Evolutionary conservation across 805 yeast genomes (phyloP), one percentile per base, ranked within the genome.

Genomic region (Kuraishia hungarica): DNA sequence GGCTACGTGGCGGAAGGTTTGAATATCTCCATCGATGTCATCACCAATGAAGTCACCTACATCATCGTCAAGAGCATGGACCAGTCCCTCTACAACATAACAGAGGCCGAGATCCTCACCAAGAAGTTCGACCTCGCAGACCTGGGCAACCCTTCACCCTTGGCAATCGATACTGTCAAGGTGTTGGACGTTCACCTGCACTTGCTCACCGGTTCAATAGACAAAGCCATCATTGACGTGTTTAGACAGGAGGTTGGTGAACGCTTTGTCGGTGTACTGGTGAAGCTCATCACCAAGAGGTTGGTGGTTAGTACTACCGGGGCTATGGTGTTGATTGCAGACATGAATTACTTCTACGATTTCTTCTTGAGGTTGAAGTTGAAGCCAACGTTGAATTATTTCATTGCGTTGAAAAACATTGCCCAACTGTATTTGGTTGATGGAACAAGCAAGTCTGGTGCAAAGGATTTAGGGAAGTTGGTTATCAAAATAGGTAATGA

Each of bases 191-290:
- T 83, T 17, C 96, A 93, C 65, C 79, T 89, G 56, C 82, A 82
- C 57, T 69, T 89, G 53, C 71, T 90, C 49, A 82, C 80, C 19
- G 96, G 92, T 1, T 79, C 90, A 11, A 89, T 97, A 0, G 98
- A 93, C 55, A 89, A 86, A 64, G 80, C 90, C 0, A 86, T 96
- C 13, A 79, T 92, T 24, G 98, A 92, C 61, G 96, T 93, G 0
- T 94, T 91, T 65, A 94, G 92, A 62, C 96, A 92, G 65, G 99
- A 94, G 64, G 84, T 93, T 39, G 97, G 97, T 0, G 89, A 90
- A 67, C 69, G 98, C 49, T 85, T 94, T 57, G 90, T 89, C 64
- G 83, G 80, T 46, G 75, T 84, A 1, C 72, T 94, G 28, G 87
- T 89, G 48, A 91, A 89, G 65, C 81, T 87, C 56, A 76, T 94